These are phyloP conservation scores for Claviceps paspali DNA, from an alignment of 2,329 filamentous ascomycete genomes.

Conservation along the genomic window DNA sequence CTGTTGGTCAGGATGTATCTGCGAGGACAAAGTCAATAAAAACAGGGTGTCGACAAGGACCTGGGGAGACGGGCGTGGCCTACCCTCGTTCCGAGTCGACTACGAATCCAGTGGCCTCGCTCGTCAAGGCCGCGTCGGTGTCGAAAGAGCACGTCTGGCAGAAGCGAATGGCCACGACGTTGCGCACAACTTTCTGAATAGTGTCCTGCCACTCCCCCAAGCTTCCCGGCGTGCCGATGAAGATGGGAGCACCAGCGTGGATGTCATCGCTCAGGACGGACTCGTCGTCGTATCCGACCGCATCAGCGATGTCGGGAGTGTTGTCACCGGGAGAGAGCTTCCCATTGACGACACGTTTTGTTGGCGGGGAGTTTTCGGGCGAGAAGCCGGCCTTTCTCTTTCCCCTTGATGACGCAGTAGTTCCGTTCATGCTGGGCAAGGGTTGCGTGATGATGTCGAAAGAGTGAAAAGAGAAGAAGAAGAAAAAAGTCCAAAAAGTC, in stretches of 20 bases:
- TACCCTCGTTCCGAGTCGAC: constrained; percentile 84
- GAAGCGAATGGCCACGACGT: constrained; percentile 97
- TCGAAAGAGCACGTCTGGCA: constrained; percentile 97
- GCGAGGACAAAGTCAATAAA: constrained; percentile 1
- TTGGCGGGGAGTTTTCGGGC: constrained; percentile 19
- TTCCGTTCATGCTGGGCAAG: constrained; percentile 26
- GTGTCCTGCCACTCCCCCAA: constrained; percentile 78
- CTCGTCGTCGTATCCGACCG: constrained; percentile 23
- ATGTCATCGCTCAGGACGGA: constrained; percentile 27
- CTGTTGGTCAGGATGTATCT: constrained; percentile 74
- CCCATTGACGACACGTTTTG: constrained; percentile 27
- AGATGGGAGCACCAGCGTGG: constrained; percentile 18
- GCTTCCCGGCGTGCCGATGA: constrained; percentile 23
- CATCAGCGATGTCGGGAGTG: constrained; percentile 26
- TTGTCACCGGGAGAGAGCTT: constrained; percentile 34
- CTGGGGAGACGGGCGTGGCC: constrained; percentile 16
- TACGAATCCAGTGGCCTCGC: constrained; percentile 93
- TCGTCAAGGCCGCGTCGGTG: constrained; percentile 85
- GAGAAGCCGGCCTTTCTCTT: constrained; percentile 38
- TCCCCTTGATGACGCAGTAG: constrained; percentile 24
- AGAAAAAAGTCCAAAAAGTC: too few species aligned
- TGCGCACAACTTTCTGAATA: constrained; percentile 84
- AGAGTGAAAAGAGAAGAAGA: too few species aligned
- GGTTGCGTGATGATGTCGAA: background rate
- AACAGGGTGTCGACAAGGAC: background rate